Conservation (phyloP, 305 asterid species). For the Ajuga reptans region DNA sequence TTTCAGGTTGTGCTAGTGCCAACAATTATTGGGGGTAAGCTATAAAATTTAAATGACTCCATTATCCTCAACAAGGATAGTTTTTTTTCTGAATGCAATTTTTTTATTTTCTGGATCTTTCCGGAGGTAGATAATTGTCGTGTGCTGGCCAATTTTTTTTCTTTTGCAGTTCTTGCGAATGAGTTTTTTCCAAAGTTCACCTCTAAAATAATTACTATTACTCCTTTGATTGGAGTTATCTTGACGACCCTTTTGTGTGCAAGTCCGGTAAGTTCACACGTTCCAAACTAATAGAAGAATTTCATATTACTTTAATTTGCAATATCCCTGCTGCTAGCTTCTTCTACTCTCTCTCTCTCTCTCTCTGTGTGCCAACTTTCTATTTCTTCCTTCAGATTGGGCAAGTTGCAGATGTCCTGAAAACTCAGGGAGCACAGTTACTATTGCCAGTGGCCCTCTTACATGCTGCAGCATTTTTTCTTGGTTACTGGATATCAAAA, state of each 20-base stretch:
- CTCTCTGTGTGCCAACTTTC: not conserved
- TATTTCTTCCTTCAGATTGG: constrained; percentile 57
- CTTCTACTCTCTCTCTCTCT: not conserved
- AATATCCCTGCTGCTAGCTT: not conserved
- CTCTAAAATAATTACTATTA: constrained; percentile 60
- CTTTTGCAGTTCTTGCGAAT: constrained; percentile 64
- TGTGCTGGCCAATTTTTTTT: constrained; percentile 2
- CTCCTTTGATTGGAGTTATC: constrained; percentile 84
- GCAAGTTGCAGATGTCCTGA: constrained; percentile 85
- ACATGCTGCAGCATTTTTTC: constrained; percentile 77
- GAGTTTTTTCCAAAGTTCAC: constrained; percentile 92
- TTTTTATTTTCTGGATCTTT: constrained; percentile 14
- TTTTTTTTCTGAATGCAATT: not conserved
- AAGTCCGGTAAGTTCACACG: constrained; percentile 67
- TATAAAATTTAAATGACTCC: not conserved
- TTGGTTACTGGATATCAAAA: constrained; percentile 80
- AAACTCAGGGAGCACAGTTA: constrained; percentile 77
- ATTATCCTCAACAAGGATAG: constrained; percentile 1
- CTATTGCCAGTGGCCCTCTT: constrained; percentile 71
- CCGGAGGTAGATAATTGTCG: not conserved
- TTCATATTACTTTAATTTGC: not conserved
- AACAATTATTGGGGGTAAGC: constrained; percentile 87
- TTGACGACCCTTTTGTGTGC: constrained; percentile 96
- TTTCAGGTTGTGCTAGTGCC: constrained; percentile 96
- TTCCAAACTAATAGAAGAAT: constrained; percentile 1